phyloP scores from a whole-genome alignment of 2,329 filamentous ascomycete species.

The Xenoacremonium recifei region DNA sequence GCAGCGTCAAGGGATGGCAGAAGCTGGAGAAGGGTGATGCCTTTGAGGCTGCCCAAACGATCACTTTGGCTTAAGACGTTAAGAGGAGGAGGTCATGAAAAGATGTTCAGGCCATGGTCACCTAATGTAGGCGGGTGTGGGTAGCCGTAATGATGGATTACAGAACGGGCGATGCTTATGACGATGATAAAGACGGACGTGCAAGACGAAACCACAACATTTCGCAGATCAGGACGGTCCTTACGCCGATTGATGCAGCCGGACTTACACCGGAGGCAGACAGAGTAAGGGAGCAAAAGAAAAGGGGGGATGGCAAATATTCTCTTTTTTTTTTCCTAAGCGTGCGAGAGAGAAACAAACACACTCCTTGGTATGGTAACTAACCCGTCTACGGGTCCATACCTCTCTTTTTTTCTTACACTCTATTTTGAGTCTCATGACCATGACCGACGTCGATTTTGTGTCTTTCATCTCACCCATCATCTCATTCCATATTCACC shows the following conservation, averaged over 20 bases:
- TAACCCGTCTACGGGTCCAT: neutral
- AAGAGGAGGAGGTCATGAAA: constrained; percentile 3
- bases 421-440: neutral
- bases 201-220: too few relatives aligned
- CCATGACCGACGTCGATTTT: neutral
- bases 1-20: constrained; percentile 78
- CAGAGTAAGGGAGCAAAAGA: too few relatives aligned
- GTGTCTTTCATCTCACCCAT: constrained; percentile 1
- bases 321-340: too few relatives aligned
- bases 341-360: too few relatives aligned
- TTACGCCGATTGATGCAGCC: too few relatives aligned
- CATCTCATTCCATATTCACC: constrained; percentile 1
- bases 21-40: constrained; percentile 77
- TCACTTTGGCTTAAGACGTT: constrained; percentile 37
- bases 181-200: too few relatives aligned
- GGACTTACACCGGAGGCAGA: too few relatives aligned
- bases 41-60: constrained; percentile 61
- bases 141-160: constrained; percentile 1
- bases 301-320: too few relatives aligned
- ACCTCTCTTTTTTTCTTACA: neutral
- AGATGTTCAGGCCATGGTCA: constrained; percentile 16
- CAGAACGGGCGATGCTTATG: too few relatives aligned
- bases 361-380: constrained; percentile 4
- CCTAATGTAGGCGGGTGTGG: too few relatives aligned
- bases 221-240: too few relatives aligned